phyloP scores from a whole-genome alignment of 306 rosid species.

The Alnus glutinosa region DNA sequence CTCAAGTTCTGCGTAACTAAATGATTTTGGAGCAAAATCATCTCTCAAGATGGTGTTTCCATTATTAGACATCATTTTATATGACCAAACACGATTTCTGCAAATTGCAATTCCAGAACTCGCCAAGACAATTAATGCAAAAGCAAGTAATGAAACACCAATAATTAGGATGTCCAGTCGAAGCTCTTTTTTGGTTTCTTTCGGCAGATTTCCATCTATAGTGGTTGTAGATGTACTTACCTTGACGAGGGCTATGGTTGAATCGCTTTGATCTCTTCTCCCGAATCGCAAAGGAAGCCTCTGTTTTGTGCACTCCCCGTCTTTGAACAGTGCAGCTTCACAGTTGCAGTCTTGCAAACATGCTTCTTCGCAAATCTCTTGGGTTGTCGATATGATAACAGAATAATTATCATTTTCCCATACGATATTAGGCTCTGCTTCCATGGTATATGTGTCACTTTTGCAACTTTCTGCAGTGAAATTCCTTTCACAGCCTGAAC shows the following conservation, averaged over 20 bases:
- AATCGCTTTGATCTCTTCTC: background rate
- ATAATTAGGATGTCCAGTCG: slow-evolving; percentile 12
- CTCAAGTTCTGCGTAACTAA: slow-evolving; percentile 22
- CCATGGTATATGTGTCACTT: background rate
- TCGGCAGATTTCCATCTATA: background rate
- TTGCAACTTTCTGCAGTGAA: background rate
- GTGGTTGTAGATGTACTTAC: background rate
- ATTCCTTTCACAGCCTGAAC: slow-evolving; percentile 27
- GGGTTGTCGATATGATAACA: too few species aligned
- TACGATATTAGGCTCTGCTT: background rate
- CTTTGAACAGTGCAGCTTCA: slow-evolving; percentile 11
- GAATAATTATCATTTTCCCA: slow-evolving; percentile 9
- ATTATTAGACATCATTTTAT: background rate
- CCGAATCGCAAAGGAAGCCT: slow-evolving; percentile 34
- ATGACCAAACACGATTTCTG: background rate
- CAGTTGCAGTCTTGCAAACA: slow-evolving; percentile 31
- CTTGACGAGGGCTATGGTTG: slow-evolving; percentile 21
- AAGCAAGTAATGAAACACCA: background rate
- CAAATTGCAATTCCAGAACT: background rate
- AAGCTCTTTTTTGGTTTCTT: background rate
- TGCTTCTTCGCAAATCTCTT: slow-evolving; percentile 12
- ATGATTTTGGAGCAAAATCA: slow-evolving; percentile 15
- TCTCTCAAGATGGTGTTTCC: background rate
- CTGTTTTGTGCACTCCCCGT: slow-evolving; percentile 16
- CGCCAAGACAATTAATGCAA: slow-evolving; percentile 5